phyloP scores from a whole-genome alignment of 148 eudicot species.

The Silene conica region DNA sequence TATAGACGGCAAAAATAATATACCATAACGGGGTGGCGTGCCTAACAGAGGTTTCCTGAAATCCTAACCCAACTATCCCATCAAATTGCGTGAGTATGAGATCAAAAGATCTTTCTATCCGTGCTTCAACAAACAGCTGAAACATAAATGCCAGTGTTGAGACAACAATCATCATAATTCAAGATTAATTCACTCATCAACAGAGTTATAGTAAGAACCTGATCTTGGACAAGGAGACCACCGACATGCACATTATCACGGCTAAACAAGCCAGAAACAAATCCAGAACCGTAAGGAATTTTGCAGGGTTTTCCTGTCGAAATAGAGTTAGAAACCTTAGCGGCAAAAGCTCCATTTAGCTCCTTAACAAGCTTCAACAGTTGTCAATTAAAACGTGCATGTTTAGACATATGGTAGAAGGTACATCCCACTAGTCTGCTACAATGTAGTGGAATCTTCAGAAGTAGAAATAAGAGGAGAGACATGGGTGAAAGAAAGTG shows the following conservation, averaged over 20 bases:
- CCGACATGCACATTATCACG: slow-evolving; percentile 35
- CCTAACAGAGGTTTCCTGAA: slow-evolving; percentile 47
- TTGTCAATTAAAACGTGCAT: no score
- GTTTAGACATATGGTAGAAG: no score
- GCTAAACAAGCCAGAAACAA: slow-evolving; percentile 28
- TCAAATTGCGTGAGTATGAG: slow-evolving; percentile 49
- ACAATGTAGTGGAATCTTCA: no score
- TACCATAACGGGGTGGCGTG: slow-evolving; percentile 52
- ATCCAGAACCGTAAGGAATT: slow-evolving; percentile 35
- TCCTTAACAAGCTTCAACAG: no score
- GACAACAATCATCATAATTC: slow-evolving; percentile 6
- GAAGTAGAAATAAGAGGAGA: neutral
- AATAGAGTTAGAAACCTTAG: slow-evolving; percentile 1
- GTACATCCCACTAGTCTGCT: no score
- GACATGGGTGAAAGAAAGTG: neutral
- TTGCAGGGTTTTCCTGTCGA: slow-evolving; percentile 32
- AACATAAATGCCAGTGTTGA: neutral
- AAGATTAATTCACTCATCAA: neutral
- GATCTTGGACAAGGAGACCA: slow-evolving; percentile 26
- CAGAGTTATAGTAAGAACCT: slow-evolving; percentile 22
- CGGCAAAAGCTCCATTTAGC: neutral
- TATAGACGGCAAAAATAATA: neutral
- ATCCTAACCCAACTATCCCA: slow-evolving; percentile 70
- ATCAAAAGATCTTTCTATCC: slow-evolving; percentile 38
- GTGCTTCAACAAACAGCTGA: slow-evolving; percentile 50